Base-by-base conservation (phyloP, 352 stramenopile genomes). In the Phytopythium aichiense region DNA sequence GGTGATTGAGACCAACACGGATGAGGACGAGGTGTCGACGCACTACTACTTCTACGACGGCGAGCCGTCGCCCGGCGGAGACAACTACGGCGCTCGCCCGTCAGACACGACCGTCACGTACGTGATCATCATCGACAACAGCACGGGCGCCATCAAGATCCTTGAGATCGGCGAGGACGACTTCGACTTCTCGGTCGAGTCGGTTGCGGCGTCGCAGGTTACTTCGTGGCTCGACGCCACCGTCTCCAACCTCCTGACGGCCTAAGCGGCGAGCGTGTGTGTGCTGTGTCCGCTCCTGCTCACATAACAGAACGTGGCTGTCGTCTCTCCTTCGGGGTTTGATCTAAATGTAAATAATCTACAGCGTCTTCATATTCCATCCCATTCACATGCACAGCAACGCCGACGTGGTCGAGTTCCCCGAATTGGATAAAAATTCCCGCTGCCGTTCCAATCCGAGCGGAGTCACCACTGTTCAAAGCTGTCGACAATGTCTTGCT, bases 31-130 rank as follows among this genome's bases (percentile, higher is more conserved):
- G 56, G 69, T 91, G n/a, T 72, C 79, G 23, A 89, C 81, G 3
- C 81, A 91, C 66, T 85, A 89, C 68, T 91, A 91, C 74, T 88
- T 85, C 57, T 84, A 77, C 66, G 78, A 91, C 48, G 77, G 77
- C 31, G 67, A 63, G 20, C 63, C 81, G 30, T 71, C 72, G 1
- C 38, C 79, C 0, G 73, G 74, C 18, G 63, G 71, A 20, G 73
- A 85, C 67, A 85, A 81, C 60, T 85, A 67, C 40, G 72, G 63
- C 2, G 65, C 58, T 1, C 71, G 74, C 22, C 72, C 72, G 7
- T 68, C 74, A 4, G 58, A 77, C 53, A 58, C 56, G 9, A 62
- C 69, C 23, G 66, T 71, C 25, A 86, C 72, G 37, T 83, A 81
- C 63, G 68, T 83, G 37, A 83, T 68, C 49, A 79, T 86, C 66